Evolutionary conservation across 2,329 filamentous ascomycete species (phyloP).

Genomic region (Paraconiothyrium sp.): DNA sequence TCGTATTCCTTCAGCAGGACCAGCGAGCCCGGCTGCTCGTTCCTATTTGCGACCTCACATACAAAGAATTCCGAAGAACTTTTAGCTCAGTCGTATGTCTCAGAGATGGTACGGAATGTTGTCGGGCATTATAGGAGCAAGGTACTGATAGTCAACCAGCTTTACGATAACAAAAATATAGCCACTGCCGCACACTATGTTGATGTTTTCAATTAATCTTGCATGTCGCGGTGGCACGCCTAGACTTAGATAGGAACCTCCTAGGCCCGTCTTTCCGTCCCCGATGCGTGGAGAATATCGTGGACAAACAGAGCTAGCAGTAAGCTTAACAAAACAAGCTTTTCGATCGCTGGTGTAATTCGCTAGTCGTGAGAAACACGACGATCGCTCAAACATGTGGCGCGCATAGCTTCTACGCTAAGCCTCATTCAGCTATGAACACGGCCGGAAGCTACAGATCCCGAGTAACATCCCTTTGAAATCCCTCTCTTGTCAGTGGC

Average conservation of each 20-base stretch:
- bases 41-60: too few species aligned
- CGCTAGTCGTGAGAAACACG: background rate
- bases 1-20: too few species aligned
- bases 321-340: background rate
- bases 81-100: too few species aligned
- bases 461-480: background rate
- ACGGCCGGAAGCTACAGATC: background rate
- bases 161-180: background rate
- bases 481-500: background rate
- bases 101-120: too few species aligned
- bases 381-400: background rate
- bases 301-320: background rate
- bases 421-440: background rate
- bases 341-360: background rate
- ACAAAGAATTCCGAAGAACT: too few species aligned
- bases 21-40: too few species aligned
- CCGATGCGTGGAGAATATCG: background rate
- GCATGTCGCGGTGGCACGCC: background rate
- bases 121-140: too few species aligned
- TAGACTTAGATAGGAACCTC: background rate
- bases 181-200: background rate
- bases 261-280: background rate
- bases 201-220: background rate
- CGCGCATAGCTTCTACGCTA: background rate
- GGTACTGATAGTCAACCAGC: background rate